Evolutionary conservation across 345 rosid species (phyloP).

Genomic region (Rhizophora mangle): DNA sequence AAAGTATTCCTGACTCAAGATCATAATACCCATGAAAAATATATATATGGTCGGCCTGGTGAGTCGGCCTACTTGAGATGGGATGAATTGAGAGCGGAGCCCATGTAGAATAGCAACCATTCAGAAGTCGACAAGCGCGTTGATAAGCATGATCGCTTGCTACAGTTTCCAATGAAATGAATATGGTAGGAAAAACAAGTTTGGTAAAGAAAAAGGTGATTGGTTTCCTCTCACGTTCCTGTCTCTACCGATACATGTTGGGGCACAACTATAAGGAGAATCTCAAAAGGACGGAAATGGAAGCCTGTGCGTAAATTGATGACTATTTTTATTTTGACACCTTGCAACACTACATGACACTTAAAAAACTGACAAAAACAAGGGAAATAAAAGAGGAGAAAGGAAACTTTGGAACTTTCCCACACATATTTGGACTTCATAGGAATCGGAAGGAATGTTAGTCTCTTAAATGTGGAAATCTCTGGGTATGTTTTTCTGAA

Average conservation of each 20-base stretch:
- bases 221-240: background rate
- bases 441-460: too few relatives aligned
- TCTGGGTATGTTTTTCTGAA: too few relatives aligned
- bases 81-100: constrained; percentile 6
- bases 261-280: background rate
- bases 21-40: background rate
- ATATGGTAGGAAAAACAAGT: too few relatives aligned
- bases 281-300: background rate
- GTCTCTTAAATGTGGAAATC: too few relatives aligned
- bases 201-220: too few relatives aligned
- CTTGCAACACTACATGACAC: too few relatives aligned
- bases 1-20: background rate
- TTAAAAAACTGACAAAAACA: background rate
- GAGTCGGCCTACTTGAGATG: constrained; percentile 16
- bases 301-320: background rate
- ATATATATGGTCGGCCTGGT: constrained; percentile 16
- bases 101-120: background rate
- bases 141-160: constrained; percentile 19
- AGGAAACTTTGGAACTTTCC: too few relatives aligned
- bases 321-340: background rate
- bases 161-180: background rate
- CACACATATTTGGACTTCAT: too few relatives aligned
- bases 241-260: constrained; percentile 17
- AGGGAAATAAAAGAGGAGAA: too few relatives aligned
- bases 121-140: constrained; percentile 13